These are phyloP conservation scores for Blakeslea trispora DNA, from an alignment of 371 early-diverging fungal species.

Conservation along the genomic window DNA sequence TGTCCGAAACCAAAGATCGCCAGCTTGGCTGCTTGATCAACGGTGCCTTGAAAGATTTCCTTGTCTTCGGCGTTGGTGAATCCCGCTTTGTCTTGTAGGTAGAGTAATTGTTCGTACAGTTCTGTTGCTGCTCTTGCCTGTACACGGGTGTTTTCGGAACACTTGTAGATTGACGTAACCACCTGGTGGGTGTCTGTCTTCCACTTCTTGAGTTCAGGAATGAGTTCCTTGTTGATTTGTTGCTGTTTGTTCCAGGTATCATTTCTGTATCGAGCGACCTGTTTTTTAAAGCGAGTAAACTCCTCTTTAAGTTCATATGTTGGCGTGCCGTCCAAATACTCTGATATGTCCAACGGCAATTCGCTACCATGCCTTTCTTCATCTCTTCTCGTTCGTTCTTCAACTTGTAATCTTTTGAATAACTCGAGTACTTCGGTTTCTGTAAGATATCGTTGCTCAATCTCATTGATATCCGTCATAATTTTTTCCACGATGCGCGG, in stretches of 20 bases:
- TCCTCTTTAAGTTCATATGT: too few species aligned
- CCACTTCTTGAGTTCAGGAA: slow-evolving; percentile 4
- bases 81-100: neutral
- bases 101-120: slow-evolving; percentile 2
- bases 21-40: slow-evolving; percentile 2
- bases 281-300: neutral
- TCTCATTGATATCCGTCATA: neutral
- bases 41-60: neutral
- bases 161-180: too few species aligned
- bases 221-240: slow-evolving; percentile 12
- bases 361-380: too few species aligned
- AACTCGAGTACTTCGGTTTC: too few species aligned
- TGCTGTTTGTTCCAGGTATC: slow-evolving; percentile 6
- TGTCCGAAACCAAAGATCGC: slow-evolving; percentile 12
- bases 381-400: too few species aligned
- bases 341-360: neutral
- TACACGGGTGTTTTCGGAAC: slow-evolving; percentile 1
- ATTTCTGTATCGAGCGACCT: neutral
- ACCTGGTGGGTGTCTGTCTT: too few species aligned
- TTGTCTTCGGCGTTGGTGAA: neutral
- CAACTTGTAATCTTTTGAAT: neutral
- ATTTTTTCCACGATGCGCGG: neutral
- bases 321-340: slow-evolving; percentile 2
- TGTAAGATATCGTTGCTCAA: too few species aligned
- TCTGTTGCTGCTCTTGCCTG: slow-evolving; percentile 10